Evolutionary conservation across 768 basidiomycete genomes (phyloP), one percentile per base, ranked within the genome.

Genomic region (Hericium erinaceus): DNA sequence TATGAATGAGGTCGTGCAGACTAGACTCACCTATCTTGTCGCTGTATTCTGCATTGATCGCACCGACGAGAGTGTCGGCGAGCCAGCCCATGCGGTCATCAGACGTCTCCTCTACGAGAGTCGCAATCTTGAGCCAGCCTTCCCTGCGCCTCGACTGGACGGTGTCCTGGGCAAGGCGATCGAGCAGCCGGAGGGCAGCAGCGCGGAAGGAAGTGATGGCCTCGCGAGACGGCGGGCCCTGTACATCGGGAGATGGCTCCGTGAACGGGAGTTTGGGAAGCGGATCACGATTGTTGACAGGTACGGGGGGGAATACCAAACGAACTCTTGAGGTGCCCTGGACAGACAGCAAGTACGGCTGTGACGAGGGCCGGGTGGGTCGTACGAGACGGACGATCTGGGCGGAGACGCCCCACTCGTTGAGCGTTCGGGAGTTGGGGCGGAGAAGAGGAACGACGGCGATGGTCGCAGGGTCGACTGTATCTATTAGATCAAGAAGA

Each of bases 61-160:
- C 67, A 10, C 84, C 77, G 15, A 90, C 77, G 38, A 92, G 76
- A 12, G 89, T 81, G 64, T 92, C 89, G 0, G 87, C 87, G 77
- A 90, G 83, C 81, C 85, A 87, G 3, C 82, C 78, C 0, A 84
- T 80, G 28, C 82, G 74, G 9, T 79, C 76, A 61, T 80, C 77
- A 0, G 83, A 77, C 15, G 85, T 77, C 39, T 92, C 87, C 58
- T 90, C 87, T 10, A 91, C 74, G 80, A 90, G 85, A 37, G 72
- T 73, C 3, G 84, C 76, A 55, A 89, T 81, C 69, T 84, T 87
- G 64, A 76, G 68, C 71, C 84, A 90, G 7, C 80, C 81, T 38
- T 90, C 89, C 58, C 80, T 80, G 58, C 81, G 75, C 2, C 55
- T 48, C 24, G 77, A 77, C 52, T 72, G 75, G 4, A 66, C 59